Conservation (phyloP, 23 red algal species). For the Chondrus crispus region DNA sequence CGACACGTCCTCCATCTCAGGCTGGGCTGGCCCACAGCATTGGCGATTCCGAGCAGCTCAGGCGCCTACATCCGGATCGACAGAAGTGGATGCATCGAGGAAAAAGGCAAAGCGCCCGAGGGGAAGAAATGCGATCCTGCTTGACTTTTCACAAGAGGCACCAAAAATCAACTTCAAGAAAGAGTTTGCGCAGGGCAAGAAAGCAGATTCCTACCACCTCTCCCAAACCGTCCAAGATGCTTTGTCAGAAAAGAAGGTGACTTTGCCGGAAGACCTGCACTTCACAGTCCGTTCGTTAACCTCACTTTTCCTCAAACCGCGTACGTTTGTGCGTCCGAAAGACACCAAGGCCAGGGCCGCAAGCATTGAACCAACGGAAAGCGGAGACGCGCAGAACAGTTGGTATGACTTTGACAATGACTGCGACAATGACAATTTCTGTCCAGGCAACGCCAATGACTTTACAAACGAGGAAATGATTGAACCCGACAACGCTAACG, state of each 20-base stretch:
- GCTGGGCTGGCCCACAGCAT: conserved; percentile 79
- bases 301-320: conserved; percentile 61
- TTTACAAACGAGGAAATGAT: not conserved
- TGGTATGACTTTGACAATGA: conserved; percentile 56
- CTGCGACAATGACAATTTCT: conserved; percentile 42
- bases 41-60: conserved; percentile 52
- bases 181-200: conserved; percentile 63
- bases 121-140: conserved; percentile 59
- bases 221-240: conserved; percentile 36
- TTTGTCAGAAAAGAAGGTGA: conserved; percentile 47
- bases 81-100: not conserved
- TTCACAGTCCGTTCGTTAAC: conserved; percentile 39
- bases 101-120: conserved; percentile 44
- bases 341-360: not conserved
- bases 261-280: conserved; percentile 73
- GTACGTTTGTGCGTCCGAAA: not conserved
- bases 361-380: not conserved
- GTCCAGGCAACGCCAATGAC: not conserved
- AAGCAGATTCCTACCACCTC: conserved; percentile 30
- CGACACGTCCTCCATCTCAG: conserved; percentile 7
- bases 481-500: not conserved
- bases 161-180: conserved; percentile 69
- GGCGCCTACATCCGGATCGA: not conserved
- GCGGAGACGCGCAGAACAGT: not conserved
- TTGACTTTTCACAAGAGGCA: conserved; percentile 63